Evolutionary conservation across 2,329 filamentous ascomycete species (phyloP).

Genomic region (Colletotrichum musae): DNA sequence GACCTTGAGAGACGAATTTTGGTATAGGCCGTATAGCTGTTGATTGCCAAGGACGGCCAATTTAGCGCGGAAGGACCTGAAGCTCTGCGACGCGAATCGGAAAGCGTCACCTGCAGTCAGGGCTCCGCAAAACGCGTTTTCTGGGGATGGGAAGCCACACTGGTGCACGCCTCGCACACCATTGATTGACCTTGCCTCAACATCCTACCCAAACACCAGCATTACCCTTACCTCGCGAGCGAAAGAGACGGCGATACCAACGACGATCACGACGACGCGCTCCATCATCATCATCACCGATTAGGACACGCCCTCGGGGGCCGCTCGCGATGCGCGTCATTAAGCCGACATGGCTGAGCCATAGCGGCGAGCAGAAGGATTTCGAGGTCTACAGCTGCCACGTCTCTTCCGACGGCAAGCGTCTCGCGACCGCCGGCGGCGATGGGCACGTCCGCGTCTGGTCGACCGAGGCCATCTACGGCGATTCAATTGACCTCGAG

Average conservation of each 20-base stretch:
- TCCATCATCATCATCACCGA: not conserved
- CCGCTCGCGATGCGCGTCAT: conserved; percentile 80
- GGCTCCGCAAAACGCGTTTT: conserved; percentile 40
- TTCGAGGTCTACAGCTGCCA: conserved; percentile 99
- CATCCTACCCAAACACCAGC: not conserved
- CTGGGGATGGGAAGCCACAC: conserved; percentile 1
- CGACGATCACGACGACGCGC: not conserved
- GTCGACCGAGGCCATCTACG: conserved; percentile 95
- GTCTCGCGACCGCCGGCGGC: conserved; percentile 94
- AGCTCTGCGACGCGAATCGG: conserved; percentile 36
- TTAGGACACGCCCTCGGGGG: conserved; percentile 31
- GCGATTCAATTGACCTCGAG: conserved; percentile 56
- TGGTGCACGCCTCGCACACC: too few species aligned
- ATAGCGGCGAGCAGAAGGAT: conserved; percentile 97
- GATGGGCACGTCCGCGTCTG: conserved; percentile 98
- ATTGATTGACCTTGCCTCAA: conserved; percentile 3
- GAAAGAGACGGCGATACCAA: not conserved
- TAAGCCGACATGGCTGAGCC: conserved; percentile 95
- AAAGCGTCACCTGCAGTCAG: conserved; percentile 16
- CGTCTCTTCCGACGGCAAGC: conserved; percentile 92
- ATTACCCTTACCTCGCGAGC: not conserved
- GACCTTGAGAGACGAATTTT: not conserved
- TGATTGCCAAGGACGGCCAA: conserved; percentile 11
- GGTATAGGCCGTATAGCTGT: conserved; percentile 1
- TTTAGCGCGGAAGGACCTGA: conserved; percentile 28